Percentiles rank a stretch among this genome's conserved stretches.
Evolutionary conservation across 2,329 filamentous ascomycete genomes (phyloP).

Genomic region (Stromatinia cepivora): DNA sequence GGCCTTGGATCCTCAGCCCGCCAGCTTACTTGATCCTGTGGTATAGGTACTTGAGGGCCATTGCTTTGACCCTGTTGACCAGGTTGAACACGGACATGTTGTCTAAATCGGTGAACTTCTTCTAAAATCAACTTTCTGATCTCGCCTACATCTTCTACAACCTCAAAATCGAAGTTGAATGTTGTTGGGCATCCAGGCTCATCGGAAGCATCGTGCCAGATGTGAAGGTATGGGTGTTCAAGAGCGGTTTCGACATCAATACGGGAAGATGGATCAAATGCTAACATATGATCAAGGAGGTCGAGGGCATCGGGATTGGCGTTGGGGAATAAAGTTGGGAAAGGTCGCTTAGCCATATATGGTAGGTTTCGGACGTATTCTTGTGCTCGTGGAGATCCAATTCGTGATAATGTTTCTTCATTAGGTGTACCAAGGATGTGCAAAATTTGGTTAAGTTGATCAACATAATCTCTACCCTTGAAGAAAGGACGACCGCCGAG

Average conservation of each 20-base stretch:
- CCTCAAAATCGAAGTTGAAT: constrained; percentile 98
- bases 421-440: constrained; percentile 97
- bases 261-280: constrained; percentile 90
- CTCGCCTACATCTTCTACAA: constrained; percentile 90
- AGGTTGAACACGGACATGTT: constrained; percentile 43
- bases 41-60: constrained; percentile 40
- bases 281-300: constrained; percentile 93
- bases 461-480: constrained; percentile 98
- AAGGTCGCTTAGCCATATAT: constrained; percentile 90
- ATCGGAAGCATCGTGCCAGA: constrained; percentile 95
- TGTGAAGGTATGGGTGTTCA: constrained; percentile 93
- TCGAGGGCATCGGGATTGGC: constrained; percentile 96
- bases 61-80: constrained; percentile 36
- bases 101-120: constrained; percentile 87
- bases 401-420: constrained; percentile 89
- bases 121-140: constrained; percentile 98
- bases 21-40: constrained; percentile 39
- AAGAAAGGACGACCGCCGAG: constrained; percentile 97
- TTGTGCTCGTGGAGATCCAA: constrained; percentile 92
- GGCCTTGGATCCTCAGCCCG: constrained; percentile 41
- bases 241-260: constrained; percentile 94
- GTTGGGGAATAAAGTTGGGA: constrained; percentile 84
- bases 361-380: constrained; percentile 98
- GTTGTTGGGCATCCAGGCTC: constrained; percentile 91
- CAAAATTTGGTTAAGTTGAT: constrained; percentile 98